Base-by-base conservation (phyloP, 2,329 filamentous ascomycete genomes). In the Sporothrix globosa region DNA sequence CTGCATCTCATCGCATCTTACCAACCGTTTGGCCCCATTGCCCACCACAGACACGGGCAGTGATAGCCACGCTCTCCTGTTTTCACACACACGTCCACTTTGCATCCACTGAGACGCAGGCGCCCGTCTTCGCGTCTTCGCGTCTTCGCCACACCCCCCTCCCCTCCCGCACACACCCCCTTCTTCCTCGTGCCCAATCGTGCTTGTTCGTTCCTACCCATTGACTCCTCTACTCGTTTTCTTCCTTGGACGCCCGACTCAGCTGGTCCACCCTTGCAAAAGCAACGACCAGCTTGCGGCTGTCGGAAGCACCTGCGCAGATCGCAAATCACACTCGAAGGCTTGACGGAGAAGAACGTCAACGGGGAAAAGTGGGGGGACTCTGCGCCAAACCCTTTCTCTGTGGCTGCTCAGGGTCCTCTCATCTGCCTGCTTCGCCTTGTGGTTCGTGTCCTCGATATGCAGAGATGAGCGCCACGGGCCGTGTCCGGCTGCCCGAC, bases 381-480 rank as follows among this genome's bases (percentile, higher is more conserved):
- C 17, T 17, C 54, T 65, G 41, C 41, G 30, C 30, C 60, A 21
- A 27, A 4, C 58, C 9, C 41, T n/a, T 21, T 21, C 24, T 58
- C 30, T 27, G 21, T 39, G 54, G 30, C 30, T 58, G 6, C 30
- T 58, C 30, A 11, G 30, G 54, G n/a, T 39, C 54, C n/a, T 21
- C 54, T n/a, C 54, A n/a, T 39, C 54, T 5, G 54, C 30, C 53
- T 34, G 11, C n/a, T 41, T 58, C 7, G 21, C 17, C 60, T 30
- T 27, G 60, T 30, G 60, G 11, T 48, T 46, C 60, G 41, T 30
- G 13, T 19, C 48, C 27, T 67, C 24, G 50, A 34, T 30, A 61
- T 72, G 70, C 68, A 34, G 69, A 61, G 21, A 73, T 73, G 73
- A 30, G 46, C 61, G 58, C 48, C 54, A 6, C 58, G 46, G 50